phyloP scores from a whole-genome alignment of 1,284 basidiomycete genomes.

The Xanthoconium separans region DNA sequence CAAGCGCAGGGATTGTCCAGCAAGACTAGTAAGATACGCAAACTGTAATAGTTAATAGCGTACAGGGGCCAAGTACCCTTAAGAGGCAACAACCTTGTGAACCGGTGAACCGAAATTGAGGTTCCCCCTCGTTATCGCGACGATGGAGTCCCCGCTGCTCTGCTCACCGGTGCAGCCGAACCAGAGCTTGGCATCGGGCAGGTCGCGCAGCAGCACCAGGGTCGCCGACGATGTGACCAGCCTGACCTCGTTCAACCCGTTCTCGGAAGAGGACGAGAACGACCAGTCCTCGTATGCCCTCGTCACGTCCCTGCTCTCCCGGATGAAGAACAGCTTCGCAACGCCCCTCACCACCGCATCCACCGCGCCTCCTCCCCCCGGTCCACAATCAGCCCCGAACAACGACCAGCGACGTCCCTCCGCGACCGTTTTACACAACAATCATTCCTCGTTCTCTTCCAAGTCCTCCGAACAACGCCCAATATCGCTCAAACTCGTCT shows the following conservation, averaged over 20 bases:
- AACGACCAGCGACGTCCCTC: slow-evolving; percentile 59
- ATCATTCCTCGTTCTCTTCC: slow-evolving; percentile 45
- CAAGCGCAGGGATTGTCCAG: slow-evolving; percentile 60
- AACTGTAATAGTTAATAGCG: slow-evolving; percentile 10
- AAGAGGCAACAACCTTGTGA: slow-evolving; percentile 19
- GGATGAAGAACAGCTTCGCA: slow-evolving; percentile 73
- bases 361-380: slow-evolving; percentile 31
- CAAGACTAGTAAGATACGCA: slow-evolving; percentile 22
- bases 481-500: slow-evolving; percentile 52
- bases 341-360: slow-evolving; percentile 57
- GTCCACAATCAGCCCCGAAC: slow-evolving; percentile 26
- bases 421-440: slow-evolving; percentile 42
- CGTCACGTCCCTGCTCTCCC: slow-evolving; percentile 72
- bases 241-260: slow-evolving; percentile 81
- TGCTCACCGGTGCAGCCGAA: slow-evolving; percentile 41
- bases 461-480: slow-evolving; percentile 53
- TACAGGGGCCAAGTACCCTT: slow-evolving; percentile 11
- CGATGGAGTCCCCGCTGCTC: slow-evolving; percentile 34
- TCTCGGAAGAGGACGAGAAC: slow-evolving; percentile 82
- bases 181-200: slow-evolving; percentile 44
- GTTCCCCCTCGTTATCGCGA: too few species aligned
- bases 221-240: slow-evolving; percentile 65
- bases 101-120: too few species aligned
- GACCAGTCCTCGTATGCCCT: slow-evolving; percentile 80
- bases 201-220: slow-evolving; percentile 63